Conservation (phyloP, 805 yeast species). For the Kurtzmaniella fragi region DNA sequence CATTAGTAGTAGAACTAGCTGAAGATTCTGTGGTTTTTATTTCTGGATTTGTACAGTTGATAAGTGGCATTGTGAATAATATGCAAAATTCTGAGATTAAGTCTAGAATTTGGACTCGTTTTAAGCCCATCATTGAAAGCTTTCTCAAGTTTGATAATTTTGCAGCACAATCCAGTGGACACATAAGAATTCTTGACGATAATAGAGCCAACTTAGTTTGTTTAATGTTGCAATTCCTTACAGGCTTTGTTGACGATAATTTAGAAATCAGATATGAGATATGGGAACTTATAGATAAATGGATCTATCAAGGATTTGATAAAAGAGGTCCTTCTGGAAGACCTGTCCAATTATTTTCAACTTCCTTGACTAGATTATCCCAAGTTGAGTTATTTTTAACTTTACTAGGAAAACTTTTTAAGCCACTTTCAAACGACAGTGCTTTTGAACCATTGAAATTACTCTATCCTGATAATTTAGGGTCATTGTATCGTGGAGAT, state of each 20-base stretch:
- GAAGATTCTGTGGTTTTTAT: constrained; percentile 77
- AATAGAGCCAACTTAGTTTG: constrained; percentile 31
- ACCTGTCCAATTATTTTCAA: constrained; percentile 23
- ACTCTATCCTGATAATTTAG: constrained; percentile 61
- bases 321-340: constrained; percentile 3
- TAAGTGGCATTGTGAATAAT: constrained; percentile 35
- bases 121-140: constrained; percentile 27
- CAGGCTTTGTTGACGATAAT: constrained; percentile 44
- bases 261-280: constrained; percentile 38
- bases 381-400: constrained; percentile 55
- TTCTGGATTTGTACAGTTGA: constrained; percentile 66
- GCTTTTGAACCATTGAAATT: constrained; percentile 31
- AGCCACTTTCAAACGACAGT: constrained; percentile 14
- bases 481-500: constrained; percentile 46
- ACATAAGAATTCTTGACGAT: constrained; percentile 27
- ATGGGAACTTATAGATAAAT: constrained; percentile 68
- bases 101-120: constrained; percentile 24
- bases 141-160: constrained; percentile 38
- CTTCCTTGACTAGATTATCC: constrained; percentile 44
- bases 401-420: constrained; percentile 44
- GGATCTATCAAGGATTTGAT: constrained; percentile 47
- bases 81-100: constrained; percentile 20
- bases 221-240: constrained; percentile 46
- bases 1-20: constrained; percentile 48
- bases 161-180: constrained; percentile 11